phyloP scores from a whole-genome alignment of 495 filamentous ascomycete species.

The Penicillium coffeae region DNA sequence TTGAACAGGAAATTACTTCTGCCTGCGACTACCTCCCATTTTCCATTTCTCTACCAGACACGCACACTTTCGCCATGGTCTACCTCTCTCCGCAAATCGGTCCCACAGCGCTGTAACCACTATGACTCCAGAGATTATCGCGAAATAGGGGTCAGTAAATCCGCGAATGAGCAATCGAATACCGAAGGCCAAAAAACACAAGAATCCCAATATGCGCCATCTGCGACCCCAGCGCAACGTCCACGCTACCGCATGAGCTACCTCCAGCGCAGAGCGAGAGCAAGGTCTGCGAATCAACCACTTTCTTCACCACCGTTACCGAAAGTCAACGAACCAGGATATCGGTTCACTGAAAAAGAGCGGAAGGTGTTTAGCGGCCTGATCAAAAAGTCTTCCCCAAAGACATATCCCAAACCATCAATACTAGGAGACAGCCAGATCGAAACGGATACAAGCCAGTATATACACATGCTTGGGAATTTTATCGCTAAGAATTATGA shows the following conservation, averaged over 20 bases:
- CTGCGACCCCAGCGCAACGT: background rate
- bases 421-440: background rate
- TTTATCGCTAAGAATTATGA: background rate
- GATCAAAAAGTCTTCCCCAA: too few relatives aligned
- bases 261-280: conserved; percentile 14
- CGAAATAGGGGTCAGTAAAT: background rate
- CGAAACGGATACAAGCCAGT: background rate
- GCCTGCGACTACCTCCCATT: conserved; percentile 25
- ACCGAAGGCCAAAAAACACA: background rate
- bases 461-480: background rate
- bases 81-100: conserved; percentile 6
- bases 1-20: conserved; percentile 21
- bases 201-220: background rate
- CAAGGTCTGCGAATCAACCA: background rate
- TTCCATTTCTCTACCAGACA: conserved; percentile 72
- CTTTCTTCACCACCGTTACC: background rate
- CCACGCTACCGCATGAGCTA: conserved; percentile 16
- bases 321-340: conserved; percentile 3
- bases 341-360: conserved; percentile 26
- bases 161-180: background rate
- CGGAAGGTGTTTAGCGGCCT: conserved; percentile 7
- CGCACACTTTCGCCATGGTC: conserved; percentile 45
- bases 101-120: conserved; percentile 7
- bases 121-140: conserved; percentile 7
- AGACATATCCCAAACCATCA: too few relatives aligned